Evolutionary conservation across 108 stramenopile genomes (phyloP), one percentile per base, ranked within the genome.

Genomic region (Stephanodiscus minutulus): DNA sequence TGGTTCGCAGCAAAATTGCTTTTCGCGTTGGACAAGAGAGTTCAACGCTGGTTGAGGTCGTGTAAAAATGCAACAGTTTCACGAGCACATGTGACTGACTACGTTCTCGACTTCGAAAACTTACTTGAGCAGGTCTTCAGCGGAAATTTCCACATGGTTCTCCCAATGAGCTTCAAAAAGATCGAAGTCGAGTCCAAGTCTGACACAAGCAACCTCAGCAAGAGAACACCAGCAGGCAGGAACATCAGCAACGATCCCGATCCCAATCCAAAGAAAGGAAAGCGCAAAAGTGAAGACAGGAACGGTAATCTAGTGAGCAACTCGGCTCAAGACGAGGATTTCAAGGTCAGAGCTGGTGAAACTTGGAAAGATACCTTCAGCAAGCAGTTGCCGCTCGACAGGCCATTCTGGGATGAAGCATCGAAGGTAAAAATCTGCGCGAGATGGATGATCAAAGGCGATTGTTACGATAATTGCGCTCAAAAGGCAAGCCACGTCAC

Each of bases 1-100:
- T 25, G 5, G 6, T 53, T 67, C 15, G 10, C 25, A 17, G 25
- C 50, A 24, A 67, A 54, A 18, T 29, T 67, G 4, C 50, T 67
- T 5, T 54, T 53, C 27, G 50, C 66, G 8, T 28, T 67, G 5
- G 66, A 54, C 50, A 29, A 0, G 18, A 53, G 7, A 27, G 29
- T 31, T 7, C 66, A 67, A 54, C 25, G 28, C 5, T 67, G 29
- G 52, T 33, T 67, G 21, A 27, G 29, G 6, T n/a, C 18, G 4
- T 54, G 66, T 18, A 0, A 35, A 21, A 6, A 12, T 15, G 66
- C 49, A 3, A 18, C 17, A 13, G 2, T 18, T 11, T 11, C 25
- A 5, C 27, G 66, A 0, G 2, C n/a, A 13, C 10, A 24, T 17
- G 66, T 67, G 0, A 33, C 53, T 13, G 66, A 67, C 50, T 29